Evolutionary conservation across 805 yeast species (phyloP), one percentile per base, ranked within the genome.

Genomic region (Saccharomycopsis guyanensis): DNA sequence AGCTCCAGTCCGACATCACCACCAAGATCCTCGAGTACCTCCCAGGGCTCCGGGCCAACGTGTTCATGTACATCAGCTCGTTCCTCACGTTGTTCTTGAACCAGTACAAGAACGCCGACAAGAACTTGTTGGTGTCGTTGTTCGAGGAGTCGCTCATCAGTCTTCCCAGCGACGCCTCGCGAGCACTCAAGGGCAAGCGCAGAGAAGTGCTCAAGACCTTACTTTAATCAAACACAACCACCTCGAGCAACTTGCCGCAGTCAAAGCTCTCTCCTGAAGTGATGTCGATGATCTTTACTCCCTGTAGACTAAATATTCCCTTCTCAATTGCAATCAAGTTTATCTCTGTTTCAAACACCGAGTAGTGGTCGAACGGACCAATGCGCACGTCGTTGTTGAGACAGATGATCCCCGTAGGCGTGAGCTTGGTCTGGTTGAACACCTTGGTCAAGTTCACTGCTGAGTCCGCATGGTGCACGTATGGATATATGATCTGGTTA

Each of bases 211-310:
- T 50, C 12, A 47, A 47, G 33, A 29, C 46, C 10, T 38, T 50
- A 19, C 40, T 50, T 8, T 50, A 51, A 43, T 57, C 58, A 19
- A 58, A 56, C 4, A 84, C 86, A 46, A 79, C 71, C 1, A 85
- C 83, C 55, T 83, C 88, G 32, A 85, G 66, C 44, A 84, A 63
- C 48, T 76, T 72, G 1, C 87, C 88, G 57, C 85, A 80, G 51
- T 79, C 88, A 52, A 79, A 70, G 1, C 77, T 73, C 47, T 83
- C 89, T 2, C 89, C 86, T 16, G 78, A 71, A 32, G 59, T 56
- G 8, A 77, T 65, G 56, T 85, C 94, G 40, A 79, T 70, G 12
- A 86, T 66, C 47, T 73, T 73, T n/a, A 82, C 70, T 2, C 85
- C 87, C 45, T 73, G 78, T 18, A 86, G 62, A 38, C 75, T 73